Percentiles rank a stretch among this genome's conserved stretches.
Conservation (phyloP, 768 basidiomycete species). For the Leccinum longicurvipes region DNA sequence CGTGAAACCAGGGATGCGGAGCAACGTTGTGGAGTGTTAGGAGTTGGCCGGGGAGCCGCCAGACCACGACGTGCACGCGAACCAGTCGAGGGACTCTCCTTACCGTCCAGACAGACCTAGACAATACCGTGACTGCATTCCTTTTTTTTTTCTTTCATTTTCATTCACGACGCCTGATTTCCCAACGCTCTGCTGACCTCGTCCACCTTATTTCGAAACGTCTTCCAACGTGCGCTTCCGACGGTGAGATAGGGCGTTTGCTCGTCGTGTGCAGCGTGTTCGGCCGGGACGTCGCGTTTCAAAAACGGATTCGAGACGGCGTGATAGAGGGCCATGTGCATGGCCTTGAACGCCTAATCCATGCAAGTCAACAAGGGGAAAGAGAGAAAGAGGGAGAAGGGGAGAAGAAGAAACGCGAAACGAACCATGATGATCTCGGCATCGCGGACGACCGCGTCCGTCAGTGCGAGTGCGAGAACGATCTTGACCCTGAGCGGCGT, state of each 20-base stretch:
- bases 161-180: conserved; percentile 29
- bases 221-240: conserved; percentile 65
- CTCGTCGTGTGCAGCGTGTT: conserved; percentile 41
- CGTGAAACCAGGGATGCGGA: background rate
- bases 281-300: conserved; percentile 51
- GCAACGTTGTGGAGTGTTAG: conserved; percentile 20
- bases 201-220: conserved; percentile 68
- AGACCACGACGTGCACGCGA: conserved; percentile 28
- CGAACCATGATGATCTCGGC: conserved; percentile 72
- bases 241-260: conserved; percentile 54
- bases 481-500: conserved; percentile 88
- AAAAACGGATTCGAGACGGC: conserved; percentile 87
- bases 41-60: conserved; percentile 21
- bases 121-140: background rate
- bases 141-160: background rate
- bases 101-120: background rate
- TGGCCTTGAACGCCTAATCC: conserved; percentile 76
- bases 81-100: conserved; percentile 8
- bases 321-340: conserved; percentile 84
- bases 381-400: background rate
- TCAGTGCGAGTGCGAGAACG: conserved; percentile 72
- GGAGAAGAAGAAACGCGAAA: background rate
- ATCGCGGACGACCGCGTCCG: conserved; percentile 80
- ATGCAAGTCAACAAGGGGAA: background rate
- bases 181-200: conserved; percentile 65